Percentiles rank a stretch among this genome's conserved stretches.
These are phyloP conservation scores for Pleurotus sapidus DNA, from an alignment of 768 basidiomycete genomes.

Conservation along the genomic window DNA sequence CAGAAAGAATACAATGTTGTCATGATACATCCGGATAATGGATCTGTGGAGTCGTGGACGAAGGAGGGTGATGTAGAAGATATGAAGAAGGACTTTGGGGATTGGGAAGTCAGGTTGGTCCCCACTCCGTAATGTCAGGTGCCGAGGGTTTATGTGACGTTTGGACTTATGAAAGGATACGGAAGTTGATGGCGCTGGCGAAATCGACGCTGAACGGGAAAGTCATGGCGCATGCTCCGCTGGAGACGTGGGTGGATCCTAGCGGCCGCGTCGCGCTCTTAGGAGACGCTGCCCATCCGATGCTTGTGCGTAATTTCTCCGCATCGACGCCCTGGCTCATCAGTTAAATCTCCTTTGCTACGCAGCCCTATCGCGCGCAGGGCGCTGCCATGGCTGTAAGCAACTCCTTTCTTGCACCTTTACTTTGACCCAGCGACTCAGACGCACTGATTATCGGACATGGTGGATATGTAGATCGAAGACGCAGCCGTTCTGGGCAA, in stretches of 20 bases:
- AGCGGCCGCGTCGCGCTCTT: slow-evolving; percentile 39
- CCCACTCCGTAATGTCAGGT: background rate
- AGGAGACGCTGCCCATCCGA: slow-evolving; percentile 55
- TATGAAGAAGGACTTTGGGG: slow-evolving; percentile 41
- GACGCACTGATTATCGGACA: background rate
- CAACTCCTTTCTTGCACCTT: background rate
- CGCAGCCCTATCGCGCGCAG: slow-evolving; percentile 35
- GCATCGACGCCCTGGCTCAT: background rate
- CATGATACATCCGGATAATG: slow-evolving; percentile 34
- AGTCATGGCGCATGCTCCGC: slow-evolving; percentile 44
- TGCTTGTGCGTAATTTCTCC: slow-evolving; percentile 38
- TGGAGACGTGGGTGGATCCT: slow-evolving; percentile 45
- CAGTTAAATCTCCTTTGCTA: background rate
- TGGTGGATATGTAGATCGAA: slow-evolving; percentile 44
- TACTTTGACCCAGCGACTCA: background rate
- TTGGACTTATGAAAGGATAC: slow-evolving; percentile 24
- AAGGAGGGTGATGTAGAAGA: slow-evolving; percentile 36
- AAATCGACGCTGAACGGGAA: slow-evolving; percentile 41
- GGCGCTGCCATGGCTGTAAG: slow-evolving; percentile 53
- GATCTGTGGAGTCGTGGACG: slow-evolving; percentile 39
- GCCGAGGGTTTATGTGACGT: too few relatives aligned
- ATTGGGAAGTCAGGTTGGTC: slow-evolving; percentile 43
- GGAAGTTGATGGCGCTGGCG: slow-evolving; percentile 40
- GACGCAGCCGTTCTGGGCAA: slow-evolving; percentile 48
- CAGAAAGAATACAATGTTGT: slow-evolving; percentile 43